Percentiles rank a stretch among this genome's conserved stretches.
phyloP scores from a whole-genome alignment of 1,284 basidiomycete species.

The Melampsora larici-populina region DNA sequence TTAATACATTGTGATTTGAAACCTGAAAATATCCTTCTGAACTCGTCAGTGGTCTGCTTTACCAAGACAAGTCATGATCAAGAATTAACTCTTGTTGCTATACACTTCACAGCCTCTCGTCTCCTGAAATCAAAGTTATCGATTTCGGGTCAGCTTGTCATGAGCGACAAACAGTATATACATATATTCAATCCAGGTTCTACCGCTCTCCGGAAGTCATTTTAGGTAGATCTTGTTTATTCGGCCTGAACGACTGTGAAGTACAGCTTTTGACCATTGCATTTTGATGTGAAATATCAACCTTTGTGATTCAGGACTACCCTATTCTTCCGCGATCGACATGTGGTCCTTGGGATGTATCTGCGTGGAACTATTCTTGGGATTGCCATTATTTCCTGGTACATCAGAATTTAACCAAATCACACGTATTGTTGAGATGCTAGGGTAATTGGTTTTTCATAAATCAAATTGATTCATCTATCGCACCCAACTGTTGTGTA shows the following conservation, averaged over 20 bases:
- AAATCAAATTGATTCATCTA: background rate
- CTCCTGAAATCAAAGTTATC: slow-evolving; percentile 97
- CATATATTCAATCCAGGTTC: slow-evolving; percentile 98
- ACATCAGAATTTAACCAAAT: slow-evolving; percentile 99
- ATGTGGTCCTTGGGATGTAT: slow-evolving; percentile 96
- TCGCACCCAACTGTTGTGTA: background rate
- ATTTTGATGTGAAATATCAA: too few relatives aligned
- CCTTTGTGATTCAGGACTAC: slow-evolving; percentile 57
- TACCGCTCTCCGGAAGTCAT: slow-evolving; percentile 98
- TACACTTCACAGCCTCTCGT: slow-evolving; percentile 68
- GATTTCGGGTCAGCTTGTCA: slow-evolving; percentile 99
- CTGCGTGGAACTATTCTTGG: slow-evolving; percentile 94
- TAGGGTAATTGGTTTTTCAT: slow-evolving; percentile 67
- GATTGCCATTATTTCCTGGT: slow-evolving; percentile 91
- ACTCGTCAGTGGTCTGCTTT: slow-evolving; percentile 66
- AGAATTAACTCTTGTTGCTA: background rate
- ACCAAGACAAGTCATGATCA: slow-evolving; percentile 32
- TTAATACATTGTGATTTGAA: slow-evolving; percentile 98
- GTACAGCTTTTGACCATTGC: too few relatives aligned
- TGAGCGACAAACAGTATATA: slow-evolving; percentile 97
- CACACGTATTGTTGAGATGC: slow-evolving; percentile 94
- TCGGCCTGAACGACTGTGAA: too few relatives aligned
- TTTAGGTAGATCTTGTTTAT: slow-evolving; percentile 60
- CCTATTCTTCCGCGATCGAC: slow-evolving; percentile 89
- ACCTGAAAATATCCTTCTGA: slow-evolving; percentile 90